Conservation (phyloP, 1,284 basidiomycete genomes). For the Meira miltonrushii region DNA sequence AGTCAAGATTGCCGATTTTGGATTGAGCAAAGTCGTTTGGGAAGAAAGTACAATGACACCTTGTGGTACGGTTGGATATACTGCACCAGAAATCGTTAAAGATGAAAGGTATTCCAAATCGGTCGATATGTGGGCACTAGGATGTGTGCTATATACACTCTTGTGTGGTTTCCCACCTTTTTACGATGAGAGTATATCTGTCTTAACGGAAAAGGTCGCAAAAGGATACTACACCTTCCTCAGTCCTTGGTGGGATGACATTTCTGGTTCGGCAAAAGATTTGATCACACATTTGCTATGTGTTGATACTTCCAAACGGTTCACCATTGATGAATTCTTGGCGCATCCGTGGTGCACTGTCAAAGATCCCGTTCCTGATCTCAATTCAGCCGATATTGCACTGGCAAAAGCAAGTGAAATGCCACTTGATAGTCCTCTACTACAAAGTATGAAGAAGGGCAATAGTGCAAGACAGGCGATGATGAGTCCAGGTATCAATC, state of each 20-base stretch:
- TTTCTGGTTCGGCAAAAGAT: conserved; percentile 84
- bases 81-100: conserved; percentile 98
- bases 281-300: conserved; percentile 90
- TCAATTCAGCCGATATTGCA: conserved; percentile 46
- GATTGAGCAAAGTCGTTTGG: conserved; percentile 97
- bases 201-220: conserved; percentile 96
- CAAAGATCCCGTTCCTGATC: conserved; percentile 41
- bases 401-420: conserved; percentile 53
- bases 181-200: conserved; percentile 98
- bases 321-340: conserved; percentile 96
- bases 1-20: conserved; percentile 99
- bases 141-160: conserved; percentile 95
- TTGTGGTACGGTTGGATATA: conserved; percentile 98
- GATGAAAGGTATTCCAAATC: conserved; percentile 97
- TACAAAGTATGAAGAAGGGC: conserved; percentile 66
- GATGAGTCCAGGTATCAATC: conserved; percentile 75
- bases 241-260: conserved; percentile 99
- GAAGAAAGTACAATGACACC: conserved; percentile 98
- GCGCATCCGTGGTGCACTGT: conserved; percentile 88
- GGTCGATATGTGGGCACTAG: conserved; percentile 99
- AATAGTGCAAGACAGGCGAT: conserved; percentile 58
- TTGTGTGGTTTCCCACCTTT: conserved; percentile 98
- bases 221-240: conserved; percentile 96
- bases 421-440: conserved; percentile 83
- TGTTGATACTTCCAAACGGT: conserved; percentile 89